Conservation (phyloP, 495 filamentous ascomycete species). For the Neurospora sp. region DNA sequence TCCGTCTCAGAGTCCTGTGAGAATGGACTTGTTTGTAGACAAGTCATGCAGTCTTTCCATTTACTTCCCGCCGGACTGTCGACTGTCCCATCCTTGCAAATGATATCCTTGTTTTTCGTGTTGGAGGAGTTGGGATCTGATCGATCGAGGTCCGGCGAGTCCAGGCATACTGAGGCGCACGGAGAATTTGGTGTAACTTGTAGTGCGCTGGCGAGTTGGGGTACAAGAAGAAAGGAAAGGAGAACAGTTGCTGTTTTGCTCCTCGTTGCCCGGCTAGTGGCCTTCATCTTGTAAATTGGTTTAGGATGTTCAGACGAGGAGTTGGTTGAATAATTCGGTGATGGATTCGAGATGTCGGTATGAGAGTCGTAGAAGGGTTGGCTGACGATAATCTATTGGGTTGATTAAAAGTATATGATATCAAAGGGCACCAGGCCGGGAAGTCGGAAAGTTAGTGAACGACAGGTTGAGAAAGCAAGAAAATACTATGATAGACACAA, state of each 20-base stretch:
- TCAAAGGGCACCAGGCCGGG: neutral
- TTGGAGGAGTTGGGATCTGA: slow-evolving; percentile 37
- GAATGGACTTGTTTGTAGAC: slow-evolving; percentile 40
- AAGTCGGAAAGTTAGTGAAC: neutral
- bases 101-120: slow-evolving; percentile 33
- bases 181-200: slow-evolving; percentile 43
- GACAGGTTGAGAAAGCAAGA: neutral
- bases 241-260: slow-evolving; percentile 1
- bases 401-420: neutral
- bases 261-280: neutral
- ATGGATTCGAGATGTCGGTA: neutral
- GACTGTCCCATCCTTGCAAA: slow-evolving; percentile 29
- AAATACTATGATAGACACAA: neutral
- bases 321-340: neutral
- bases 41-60: slow-evolving; percentile 40
- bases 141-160: slow-evolving; percentile 24
- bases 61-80: slow-evolving; percentile 27
- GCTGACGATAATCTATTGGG: neutral
- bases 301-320: neutral
- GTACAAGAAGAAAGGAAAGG: slow-evolving; percentile 15
- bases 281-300: slow-evolving; percentile 8
- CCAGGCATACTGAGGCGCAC: slow-evolving; percentile 37
- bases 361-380: neutral
- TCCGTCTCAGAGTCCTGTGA: slow-evolving; percentile 34
- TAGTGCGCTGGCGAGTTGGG: slow-evolving; percentile 21